A percentile compares a stretch with the other conserved stretches of the same genome.
Evolutionary conservation across 192 early-diverging fungal genomes (phyloP).

Genomic region (Linnemannia zychae): DNA sequence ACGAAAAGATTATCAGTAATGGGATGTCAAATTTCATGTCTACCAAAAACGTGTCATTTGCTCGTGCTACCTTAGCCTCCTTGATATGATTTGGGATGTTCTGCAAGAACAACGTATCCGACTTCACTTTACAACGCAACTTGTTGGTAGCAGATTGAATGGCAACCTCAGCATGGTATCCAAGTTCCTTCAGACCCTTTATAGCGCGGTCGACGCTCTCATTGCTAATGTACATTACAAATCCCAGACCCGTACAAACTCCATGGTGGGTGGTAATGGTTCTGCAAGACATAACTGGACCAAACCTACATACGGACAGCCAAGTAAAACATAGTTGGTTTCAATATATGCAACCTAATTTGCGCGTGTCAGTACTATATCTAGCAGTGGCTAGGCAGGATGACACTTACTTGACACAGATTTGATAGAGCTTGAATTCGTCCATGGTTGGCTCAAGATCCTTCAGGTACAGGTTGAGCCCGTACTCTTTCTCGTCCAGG

Average conservation of each 20-base stretch:
- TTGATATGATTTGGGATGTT: slow-evolving; percentile 47
- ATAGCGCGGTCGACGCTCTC: slow-evolving; percentile 36
- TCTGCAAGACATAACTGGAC: slow-evolving; percentile 49
- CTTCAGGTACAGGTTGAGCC: slow-evolving; percentile 44
- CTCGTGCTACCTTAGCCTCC: slow-evolving; percentile 30
- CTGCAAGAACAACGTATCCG: slow-evolving; percentile 48
- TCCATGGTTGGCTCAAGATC: slow-evolving; percentile 50
- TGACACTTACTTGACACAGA: slow-evolving; percentile 42
- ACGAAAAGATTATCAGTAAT: not conserved
- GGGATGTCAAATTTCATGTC: too few species aligned
- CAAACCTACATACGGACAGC: slow-evolving; percentile 23
- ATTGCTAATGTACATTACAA: slow-evolving; percentile 48
- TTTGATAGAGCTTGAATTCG: slow-evolving; percentile 42
- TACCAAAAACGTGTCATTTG: not conserved
- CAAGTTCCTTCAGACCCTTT: slow-evolving; percentile 32
- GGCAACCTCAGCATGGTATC: slow-evolving; percentile 50
- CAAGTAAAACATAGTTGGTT: not conserved
- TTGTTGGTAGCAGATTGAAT: slow-evolving; percentile 50
- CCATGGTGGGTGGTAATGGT: slow-evolving; percentile 44
- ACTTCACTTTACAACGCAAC: slow-evolving; percentile 43
- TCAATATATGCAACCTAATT: too few species aligned
- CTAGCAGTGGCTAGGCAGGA: not conserved
- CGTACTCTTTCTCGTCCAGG: slow-evolving; percentile 44
- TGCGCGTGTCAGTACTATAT: not conserved
- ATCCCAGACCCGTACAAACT: slow-evolving; percentile 43